Base-by-base conservation (phyloP, 805 yeast species). In the Candida adriatica region DNA sequence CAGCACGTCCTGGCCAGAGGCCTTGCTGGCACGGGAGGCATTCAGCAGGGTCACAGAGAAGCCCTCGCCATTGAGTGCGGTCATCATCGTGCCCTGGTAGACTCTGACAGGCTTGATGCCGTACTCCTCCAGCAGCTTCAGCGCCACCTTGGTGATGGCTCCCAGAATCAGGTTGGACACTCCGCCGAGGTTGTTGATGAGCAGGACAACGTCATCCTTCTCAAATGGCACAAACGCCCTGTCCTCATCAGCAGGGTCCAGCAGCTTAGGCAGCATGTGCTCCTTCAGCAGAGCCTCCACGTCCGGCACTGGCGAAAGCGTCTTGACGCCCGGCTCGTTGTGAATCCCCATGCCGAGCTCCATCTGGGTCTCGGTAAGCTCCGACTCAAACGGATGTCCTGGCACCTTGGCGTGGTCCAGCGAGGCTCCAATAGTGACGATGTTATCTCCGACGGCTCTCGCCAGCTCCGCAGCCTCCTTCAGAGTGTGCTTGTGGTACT, bases 341-440 rank as follows among this genome's bases (percentile, higher is more conserved):
- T 88, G 97, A 39, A 88, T 88, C 27, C 97, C 97, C 77, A 88
- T 79, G 17, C 97, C 97, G 37, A 88, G 68, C 56, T 88, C 97
- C 52, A 82, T 79, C 56, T 83, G 85, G 36, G 75, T 63, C 4
- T 57, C 67, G 17, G 59, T 68, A 39, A 85, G 68, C 34, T 59
- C 54, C 19, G 66, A 62, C 48, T 71, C 79, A 33, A 66, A 68
- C 34, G 67, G 70, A 46, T 83, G 73, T 5, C 94, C 94, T 5
- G 97, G 96, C 15, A 88, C 94, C 26, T 83, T 75, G 32, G 92
- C 85, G 49, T 92, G 88, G 46, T 84, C 95, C 43, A 88, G 65
- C 2, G 95, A 81, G 2, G 94, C 85, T 26, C 94, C 95, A 48
- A 90, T 74, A 8, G 96, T 87, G 24, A 83, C 95, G 43, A 84